Conservation (phyloP, 805 yeast genomes). For the Cyberlindnera mississippiensis region DNA sequence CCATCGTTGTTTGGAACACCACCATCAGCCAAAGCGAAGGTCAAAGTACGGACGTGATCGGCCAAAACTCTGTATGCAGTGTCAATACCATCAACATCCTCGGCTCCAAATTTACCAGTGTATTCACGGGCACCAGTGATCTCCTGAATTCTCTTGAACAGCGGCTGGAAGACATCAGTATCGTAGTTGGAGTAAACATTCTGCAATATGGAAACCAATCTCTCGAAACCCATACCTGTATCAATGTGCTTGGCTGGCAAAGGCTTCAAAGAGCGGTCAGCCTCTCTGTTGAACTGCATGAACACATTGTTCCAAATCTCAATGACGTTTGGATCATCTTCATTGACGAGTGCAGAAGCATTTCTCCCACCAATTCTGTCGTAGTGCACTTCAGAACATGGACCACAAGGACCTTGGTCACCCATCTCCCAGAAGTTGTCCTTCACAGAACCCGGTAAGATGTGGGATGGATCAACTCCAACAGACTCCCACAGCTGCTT, state of each 20-base stretch:
- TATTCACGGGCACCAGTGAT: conserved; percentile 91
- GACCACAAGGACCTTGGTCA: conserved; percentile 99
- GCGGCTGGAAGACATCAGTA: conserved; percentile 92
- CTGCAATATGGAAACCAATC: conserved; percentile 92
- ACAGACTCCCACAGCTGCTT: conserved; percentile 78
- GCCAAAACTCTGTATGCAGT: conserved; percentile 98
- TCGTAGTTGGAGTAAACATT: conserved; percentile 91
- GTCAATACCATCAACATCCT: conserved; percentile 91
- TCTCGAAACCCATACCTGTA: conserved; percentile 98
- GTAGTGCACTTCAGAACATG: conserved; percentile 96
- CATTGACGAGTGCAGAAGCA: conserved; percentile 84
- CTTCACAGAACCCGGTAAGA: conserved; percentile 82
- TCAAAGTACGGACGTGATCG: conserved; percentile 95
- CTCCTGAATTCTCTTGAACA: conserved; percentile 82
- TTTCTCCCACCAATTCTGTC: conserved; percentile 99
- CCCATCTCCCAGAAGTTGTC: conserved; percentile 99
- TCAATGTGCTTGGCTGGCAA: conserved; percentile 95
- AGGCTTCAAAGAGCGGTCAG: conserved; percentile 72
- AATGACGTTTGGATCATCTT: conserved; percentile 96
- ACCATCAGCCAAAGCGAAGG: conserved; percentile 96
- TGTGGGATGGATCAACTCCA: conserved; percentile 90
- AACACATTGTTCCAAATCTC: conserved; percentile 98
- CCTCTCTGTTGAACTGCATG: conserved; percentile 94
- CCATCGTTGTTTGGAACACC: conserved; percentile 99
- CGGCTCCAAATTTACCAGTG: conserved; percentile 88